Evolutionary conservation across 2,329 filamentous ascomycete genomes (phyloP).

Genomic region (Fusarium multiceps): DNA sequence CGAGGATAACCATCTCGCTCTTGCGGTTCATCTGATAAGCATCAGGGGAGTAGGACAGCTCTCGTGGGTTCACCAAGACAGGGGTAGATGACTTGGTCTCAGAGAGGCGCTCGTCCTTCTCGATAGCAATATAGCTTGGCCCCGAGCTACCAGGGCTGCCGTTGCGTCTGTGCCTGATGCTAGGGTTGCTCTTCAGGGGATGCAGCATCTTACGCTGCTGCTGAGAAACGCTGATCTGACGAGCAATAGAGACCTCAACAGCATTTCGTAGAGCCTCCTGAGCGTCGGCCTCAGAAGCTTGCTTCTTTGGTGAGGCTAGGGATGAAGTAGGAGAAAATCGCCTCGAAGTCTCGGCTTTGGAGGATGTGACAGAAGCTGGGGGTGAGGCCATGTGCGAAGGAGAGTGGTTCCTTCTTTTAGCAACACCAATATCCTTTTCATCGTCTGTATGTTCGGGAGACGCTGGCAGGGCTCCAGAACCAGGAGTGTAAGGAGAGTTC

Average conservation of each 20-base stretch:
- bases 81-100: slow-evolving; percentile 59
- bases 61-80: slow-evolving; percentile 56
- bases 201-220: slow-evolving; percentile 70
- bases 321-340: slow-evolving; percentile 33
- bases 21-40: slow-evolving; percentile 63
- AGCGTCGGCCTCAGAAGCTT: slow-evolving; percentile 31
- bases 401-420: slow-evolving; percentile 50
- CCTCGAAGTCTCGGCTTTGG: slow-evolving; percentile 19
- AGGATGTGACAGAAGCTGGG: slow-evolving; percentile 49
- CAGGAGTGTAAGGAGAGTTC: slow-evolving; percentile 38
- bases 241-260: slow-evolving; percentile 74
- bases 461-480: slow-evolving; percentile 52
- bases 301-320: slow-evolving; percentile 42
- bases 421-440: slow-evolving; percentile 44
- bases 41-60: slow-evolving; percentile 46
- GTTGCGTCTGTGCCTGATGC: slow-evolving; percentile 38
- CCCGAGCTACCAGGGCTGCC: slow-evolving; percentile 23
- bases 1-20: slow-evolving; percentile 60
- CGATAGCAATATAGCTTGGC: slow-evolving; percentile 37
- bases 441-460: slow-evolving; percentile 52
- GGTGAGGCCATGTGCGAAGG: slow-evolving; percentile 58
- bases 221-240: slow-evolving; percentile 73
- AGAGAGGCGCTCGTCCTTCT: slow-evolving; percentile 47
- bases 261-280: slow-evolving; percentile 60
- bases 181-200: slow-evolving; percentile 58